phyloP scores from a whole-genome alignment of 371 early-diverging fungal species.

The Catenaria anguillulae region DNA sequence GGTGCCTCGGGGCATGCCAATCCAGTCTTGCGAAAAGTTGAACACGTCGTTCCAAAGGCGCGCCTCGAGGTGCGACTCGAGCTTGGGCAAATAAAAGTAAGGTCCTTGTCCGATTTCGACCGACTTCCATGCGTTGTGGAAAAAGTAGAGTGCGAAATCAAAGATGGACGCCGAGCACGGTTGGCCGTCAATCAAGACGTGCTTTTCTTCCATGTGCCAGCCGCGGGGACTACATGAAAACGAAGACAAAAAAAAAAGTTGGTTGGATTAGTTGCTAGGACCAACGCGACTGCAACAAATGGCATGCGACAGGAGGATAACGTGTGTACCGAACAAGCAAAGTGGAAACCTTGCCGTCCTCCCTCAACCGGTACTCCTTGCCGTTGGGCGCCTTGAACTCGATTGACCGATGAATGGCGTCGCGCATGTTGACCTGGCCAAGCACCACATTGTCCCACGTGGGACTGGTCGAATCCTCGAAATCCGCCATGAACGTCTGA shows the following conservation, averaged over 20 bases:
- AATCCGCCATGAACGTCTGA: slow-evolving; percentile 90
- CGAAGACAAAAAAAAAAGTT: no score
- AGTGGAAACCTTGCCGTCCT: slow-evolving; percentile 68
- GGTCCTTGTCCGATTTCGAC: slow-evolving; percentile 77
- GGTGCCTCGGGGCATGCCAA: slow-evolving; percentile 79
- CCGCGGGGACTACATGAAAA: slow-evolving; percentile 48
- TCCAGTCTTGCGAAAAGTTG: slow-evolving; percentile 78
- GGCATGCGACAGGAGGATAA: no score
- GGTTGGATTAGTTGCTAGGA: not conserved
- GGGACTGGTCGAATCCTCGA: slow-evolving; percentile 88
- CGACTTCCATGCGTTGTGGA: slow-evolving; percentile 76
- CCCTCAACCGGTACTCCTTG: slow-evolving; percentile 74
- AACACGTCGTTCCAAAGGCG: slow-evolving; percentile 92
- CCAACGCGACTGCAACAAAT: not conserved
- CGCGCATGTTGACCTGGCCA: slow-evolving; percentile 85
- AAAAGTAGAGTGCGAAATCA: slow-evolving; percentile 91
- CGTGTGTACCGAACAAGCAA: slow-evolving; percentile 75
- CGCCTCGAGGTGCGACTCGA: slow-evolving; percentile 48
- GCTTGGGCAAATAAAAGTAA: slow-evolving; percentile 94
- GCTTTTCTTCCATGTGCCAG: slow-evolving; percentile 94
- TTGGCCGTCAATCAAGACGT: slow-evolving; percentile 76
- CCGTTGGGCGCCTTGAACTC: slow-evolving; percentile 71
- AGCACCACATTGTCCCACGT: slow-evolving; percentile 79
- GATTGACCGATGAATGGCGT: slow-evolving; percentile 73
- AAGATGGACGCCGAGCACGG: slow-evolving; percentile 82